These are phyloP conservation scores for Boletus barrowsii DNA, from an alignment of 768 basidiomycete species.

Conservation along the genomic window DNA sequence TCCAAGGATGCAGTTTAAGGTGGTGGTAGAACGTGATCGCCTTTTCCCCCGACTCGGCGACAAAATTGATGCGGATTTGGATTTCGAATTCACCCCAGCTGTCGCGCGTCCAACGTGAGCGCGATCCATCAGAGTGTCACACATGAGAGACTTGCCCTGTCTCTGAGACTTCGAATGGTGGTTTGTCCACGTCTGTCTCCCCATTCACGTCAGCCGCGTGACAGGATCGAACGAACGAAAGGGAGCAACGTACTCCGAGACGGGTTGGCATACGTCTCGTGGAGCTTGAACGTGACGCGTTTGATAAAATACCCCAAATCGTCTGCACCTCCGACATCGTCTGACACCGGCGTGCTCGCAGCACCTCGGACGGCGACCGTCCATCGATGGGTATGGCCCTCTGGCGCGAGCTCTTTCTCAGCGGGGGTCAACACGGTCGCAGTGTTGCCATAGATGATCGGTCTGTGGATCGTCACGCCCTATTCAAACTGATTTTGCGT, in stretches of 20 bases:
- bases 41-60: conserved; percentile 89
- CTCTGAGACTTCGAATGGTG: conserved; percentile 93
- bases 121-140: too few species aligned
- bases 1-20: conserved; percentile 93
- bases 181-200: conserved; percentile 76
- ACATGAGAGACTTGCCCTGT: conserved; percentile 64
- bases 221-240: not conserved
- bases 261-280: conserved; percentile 93
- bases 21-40: conserved; percentile 85
- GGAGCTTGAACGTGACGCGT: conserved; percentile 94
- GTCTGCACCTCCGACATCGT: conserved; percentile 85
- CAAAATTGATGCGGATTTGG: conserved; percentile 86
- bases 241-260: conserved; percentile 63
- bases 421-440: conserved; percentile 72
- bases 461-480: conserved; percentile 85
- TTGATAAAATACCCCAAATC: conserved; percentile 91
- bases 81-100: conserved; percentile 99
- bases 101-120: not conserved
- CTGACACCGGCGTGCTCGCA: conserved; percentile 65
- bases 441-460: conserved; percentile 95
- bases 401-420: conserved; percentile 57
- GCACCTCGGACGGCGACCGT: conserved; percentile 93
- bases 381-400: conserved; percentile 94
- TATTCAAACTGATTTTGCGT: conserved; percentile 29
- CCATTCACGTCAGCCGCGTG: not conserved